Evolutionary conservation across 495 filamentous ascomycete genomes (phyloP), one percentile per base, ranked within the genome.

Genomic region (Daldinia grandis): DNA sequence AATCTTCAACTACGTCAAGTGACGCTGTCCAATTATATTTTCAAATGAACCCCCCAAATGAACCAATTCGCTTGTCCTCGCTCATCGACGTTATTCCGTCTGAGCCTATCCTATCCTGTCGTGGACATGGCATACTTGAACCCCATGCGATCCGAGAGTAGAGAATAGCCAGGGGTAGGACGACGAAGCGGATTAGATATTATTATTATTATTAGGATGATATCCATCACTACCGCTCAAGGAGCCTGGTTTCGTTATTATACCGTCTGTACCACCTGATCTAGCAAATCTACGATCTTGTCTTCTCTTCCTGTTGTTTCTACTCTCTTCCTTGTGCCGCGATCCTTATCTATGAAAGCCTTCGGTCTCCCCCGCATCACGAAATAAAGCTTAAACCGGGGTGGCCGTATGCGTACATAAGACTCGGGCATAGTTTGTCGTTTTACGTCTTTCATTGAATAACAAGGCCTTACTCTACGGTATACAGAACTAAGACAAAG

Each of bases 121-220:
- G 17, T 15, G 35, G 60, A 64, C 55, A 60, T 54, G 24, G 37
- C 54, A 47, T 38, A 30, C 28, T 35, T 33, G 25, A 28, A 17
- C 19, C 35, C 40, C 66, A 28, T 60, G 21, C 35, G 27, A 57
- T 66, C 63, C 68, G 58, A 72, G 53, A 67, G 69, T 64, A 60
- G 62, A 66, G 59, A 55, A 30, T 47, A 21, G 30, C 30, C 63
- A 68, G 64, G 69, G 69, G 59, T 38, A 61, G 27, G 31, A 38
- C 33, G 33, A 12, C 2, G 31, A 40, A 57, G 54, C 30, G 30
- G 33, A 33, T 37, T 40, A 57, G 33, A 35, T 31, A 56, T 30
- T 35, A 53, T n/a, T 30, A 53, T 53, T 31, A 56, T 30, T 35
- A 53, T n/a, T 30, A 53, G 30, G 49, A 53, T 30, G 49, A 53